Evolutionary conservation across 257 asterid genomes (phyloP), one percentile per base, ranked within the genome.

Genomic region (Solanum corneliomulleri): DNA sequence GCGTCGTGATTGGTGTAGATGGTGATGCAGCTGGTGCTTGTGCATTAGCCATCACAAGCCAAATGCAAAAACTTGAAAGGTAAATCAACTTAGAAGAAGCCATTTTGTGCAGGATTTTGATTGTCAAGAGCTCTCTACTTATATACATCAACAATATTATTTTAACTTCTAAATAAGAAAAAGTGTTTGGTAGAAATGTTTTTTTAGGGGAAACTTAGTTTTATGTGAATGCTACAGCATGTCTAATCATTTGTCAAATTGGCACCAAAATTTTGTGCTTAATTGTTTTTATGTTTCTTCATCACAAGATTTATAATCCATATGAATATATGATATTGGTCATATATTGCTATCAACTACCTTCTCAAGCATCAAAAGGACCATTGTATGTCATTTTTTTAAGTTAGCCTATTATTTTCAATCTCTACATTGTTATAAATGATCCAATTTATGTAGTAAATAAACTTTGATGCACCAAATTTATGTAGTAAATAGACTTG

Each of bases 21-120:
- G 98, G 99, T 74, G 98, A 91, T 89, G 93, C 94, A 60, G 96
- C 96, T 4, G 99, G 99, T 84, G 95, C 89, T 92, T 95, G 99
- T 47, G 94, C 96, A 92, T 92, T 87, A 75, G 91, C 96, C 41
- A 91, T 85, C 42, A 91, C 92, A 44, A 92, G 72, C 29, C 91
- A 90, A 82, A 95, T 90, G 94, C 91, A 89, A 86, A 91, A 93
- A 88, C 94, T 75, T 45, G 91, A 74, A 86, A 93, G 88, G 85
- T 82, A 89, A 82, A 89, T 84, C 92, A 94, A 92, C 75, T 84
- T 35, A 45, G 88, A 83, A 42, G 91, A 47, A 82, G 93, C 96
- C 98, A 96, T 96, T 83, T 91, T 91, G 86, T 83, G 52, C 81
- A 87, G 89, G 68, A 83, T 81, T 84, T 64, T 88, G 71, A 75